Evolutionary conservation across 805 yeast genomes (phyloP).

Genomic region (Peterozyma xylosa): DNA sequence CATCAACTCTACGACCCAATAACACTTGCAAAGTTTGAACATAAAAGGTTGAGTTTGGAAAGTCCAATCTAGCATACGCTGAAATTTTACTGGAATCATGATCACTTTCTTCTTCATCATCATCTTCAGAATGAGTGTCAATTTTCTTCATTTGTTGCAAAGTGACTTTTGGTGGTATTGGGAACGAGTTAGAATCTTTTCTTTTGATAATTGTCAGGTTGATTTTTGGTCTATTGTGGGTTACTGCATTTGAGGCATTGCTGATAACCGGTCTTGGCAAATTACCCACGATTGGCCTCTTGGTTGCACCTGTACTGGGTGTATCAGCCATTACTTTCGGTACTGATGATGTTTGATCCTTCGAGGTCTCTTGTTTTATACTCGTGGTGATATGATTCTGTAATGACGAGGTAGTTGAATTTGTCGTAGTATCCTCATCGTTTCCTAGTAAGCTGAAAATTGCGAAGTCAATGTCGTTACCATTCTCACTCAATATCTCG

Average conservation of each 20-base stretch:
- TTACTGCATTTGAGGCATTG: not conserved
- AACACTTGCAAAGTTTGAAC: slow-evolving; percentile 94
- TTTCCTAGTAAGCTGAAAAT: slow-evolving; percentile 2
- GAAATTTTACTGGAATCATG: slow-evolving; percentile 27
- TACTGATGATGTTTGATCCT: not conserved
- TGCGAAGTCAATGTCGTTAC: slow-evolving; percentile 3
- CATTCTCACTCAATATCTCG: not conserved
- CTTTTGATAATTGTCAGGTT: not conserved
- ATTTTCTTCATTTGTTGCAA: not conserved
- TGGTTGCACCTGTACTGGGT: not conserved
- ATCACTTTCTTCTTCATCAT: slow-evolving; percentile 3
- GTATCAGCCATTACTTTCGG: not conserved
- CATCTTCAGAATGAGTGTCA: not conserved
- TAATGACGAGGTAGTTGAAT: not conserved
- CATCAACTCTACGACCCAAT: slow-evolving; percentile 82
- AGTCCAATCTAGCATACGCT: slow-evolving; percentile 75
- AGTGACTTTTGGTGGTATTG: not conserved
- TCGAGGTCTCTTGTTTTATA: not conserved
- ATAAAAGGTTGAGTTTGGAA: slow-evolving; percentile 87
- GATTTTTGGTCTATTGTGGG: not conserved
- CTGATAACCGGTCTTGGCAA: not conserved
- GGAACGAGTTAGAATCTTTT: no score
- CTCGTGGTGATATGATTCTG: not conserved
- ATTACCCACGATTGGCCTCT: not conserved
- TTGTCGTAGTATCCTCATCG: not conserved